Evolutionary conservation across 768 basidiomycete species (phyloP), one percentile per base, ranked within the genome.

Genomic region (Rhizopogon vulgaris): DNA sequence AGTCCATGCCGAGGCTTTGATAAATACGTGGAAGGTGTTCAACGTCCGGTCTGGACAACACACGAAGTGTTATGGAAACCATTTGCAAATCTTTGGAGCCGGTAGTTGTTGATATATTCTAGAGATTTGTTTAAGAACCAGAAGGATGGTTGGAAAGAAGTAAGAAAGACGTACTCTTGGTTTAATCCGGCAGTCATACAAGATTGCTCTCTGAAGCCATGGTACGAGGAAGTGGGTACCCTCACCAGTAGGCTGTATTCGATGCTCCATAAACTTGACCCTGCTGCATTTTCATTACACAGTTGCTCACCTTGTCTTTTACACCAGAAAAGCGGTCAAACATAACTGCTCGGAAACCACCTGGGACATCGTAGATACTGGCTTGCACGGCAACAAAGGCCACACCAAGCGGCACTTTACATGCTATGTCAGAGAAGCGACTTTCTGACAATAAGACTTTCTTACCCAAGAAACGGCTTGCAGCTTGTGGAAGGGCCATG

Each of bases 1-100:
- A 99, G 69, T 98, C 96, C 69, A 90, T 68, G 41, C 96, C 96
- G 52, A 99, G 78, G 61, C 79, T 85, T 72, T 96, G 92, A 74
- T 99, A 99, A 65, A 99, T 95, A 73, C 83, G 90, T 17, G 95
- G 66, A 25, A 99, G 77, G 67, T 95, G 90, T 28, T 79, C 72
- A 34, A 87, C 81, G 71, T 98, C 94, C 15, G 96, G 96, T 47
- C 94, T 78, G 22, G 93, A 96, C 59, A 99, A 82, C 34, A 99
- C 95, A 52, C 96, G 89, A 47, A 98, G 80, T 0, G 95, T 98
- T 49, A 99, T 85, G 32, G 94, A 90, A 51, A 99, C 91, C 93
- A 97, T 98, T 71, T 98, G 95, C 71, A 99, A 73, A 68, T 99
- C 94, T 67, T 98, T 98, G 9, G 94, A 97, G 32, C 96, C 96